Base-by-base conservation (phyloP, 2,329 filamentous ascomycete species). In the Canariomyces notabilis region DNA sequence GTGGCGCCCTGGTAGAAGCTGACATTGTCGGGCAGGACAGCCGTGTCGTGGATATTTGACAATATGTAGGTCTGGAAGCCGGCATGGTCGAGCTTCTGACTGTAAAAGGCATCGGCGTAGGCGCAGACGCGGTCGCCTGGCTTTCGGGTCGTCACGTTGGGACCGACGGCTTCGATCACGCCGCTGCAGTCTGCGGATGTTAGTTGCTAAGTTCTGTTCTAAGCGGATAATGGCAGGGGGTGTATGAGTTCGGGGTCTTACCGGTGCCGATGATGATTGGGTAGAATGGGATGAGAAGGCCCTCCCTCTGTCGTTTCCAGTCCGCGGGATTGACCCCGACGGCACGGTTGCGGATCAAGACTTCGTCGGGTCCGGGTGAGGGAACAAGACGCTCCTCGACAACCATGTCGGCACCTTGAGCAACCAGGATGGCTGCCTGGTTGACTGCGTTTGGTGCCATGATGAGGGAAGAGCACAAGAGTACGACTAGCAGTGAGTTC, bases 181-280 rank as follows among this genome's bases (percentile, higher is more conserved):
- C 65, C 65, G 2, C 64, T 58, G 1, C 57, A 55, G 20, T 67
- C 64, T n/a, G n/a, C n/a, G n/a, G n/a, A n/a, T n/a, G n/a, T n/a
- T n/a, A n/a, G n/a, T n/a, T n/a, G n/a, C n/a, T n/a, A n/a, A n/a
- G n/a, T n/a, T n/a, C n/a, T n/a, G n/a, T n/a, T n/a, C n/a, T n/a
- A n/a, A n/a, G n/a, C n/a, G n/a, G n/a, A n/a, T n/a, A n/a, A n/a
- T n/a, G n/a, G n/a, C n/a, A n/a, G n/a, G n/a, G n/a, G n/a, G n/a
- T n/a, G n/a, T n/a, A n/a, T n/a, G n/a, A n/a, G n/a, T n/a, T n/a
- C n/a, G n/a, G n/a, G n/a, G n/a, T n/a, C n/a, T n/a, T n/a, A n/a
- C n/a, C n/a, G 9, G 62, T 42, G 6, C 64, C 64, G 12, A 65
- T 55, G 12, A 66, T 56, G 14, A 55, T 37, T 2, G 65, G 64